Evolutionary conservation across 176 grass and related monocot genomes (phyloP).

Genomic region (Microstegium vimineum): DNA sequence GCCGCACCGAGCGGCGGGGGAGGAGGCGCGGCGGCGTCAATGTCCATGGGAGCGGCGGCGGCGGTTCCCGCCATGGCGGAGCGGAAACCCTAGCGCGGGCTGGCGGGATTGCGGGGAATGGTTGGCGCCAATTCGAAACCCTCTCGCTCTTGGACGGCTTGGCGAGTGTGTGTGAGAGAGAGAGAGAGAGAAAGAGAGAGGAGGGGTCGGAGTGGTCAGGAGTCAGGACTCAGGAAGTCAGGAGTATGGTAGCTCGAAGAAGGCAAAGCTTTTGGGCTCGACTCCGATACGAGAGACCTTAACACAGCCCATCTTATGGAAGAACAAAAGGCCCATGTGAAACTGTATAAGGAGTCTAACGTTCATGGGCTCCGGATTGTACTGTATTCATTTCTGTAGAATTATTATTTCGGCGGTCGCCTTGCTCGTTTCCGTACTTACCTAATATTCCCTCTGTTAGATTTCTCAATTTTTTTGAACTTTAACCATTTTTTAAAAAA

Average conservation of each 20-base stretch:
- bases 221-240: too few relatives aligned
- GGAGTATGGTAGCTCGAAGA: not conserved
- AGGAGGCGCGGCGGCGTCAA: constrained; percentile 51
- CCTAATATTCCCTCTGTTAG: too few relatives aligned
- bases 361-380: not conserved
- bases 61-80: constrained; percentile 47
- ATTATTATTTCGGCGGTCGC: not conserved
- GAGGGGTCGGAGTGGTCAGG: not conserved
- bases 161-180: too few relatives aligned
- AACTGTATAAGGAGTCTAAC: too few relatives aligned
- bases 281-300: not conserved
- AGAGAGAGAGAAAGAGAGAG: too few relatives aligned
- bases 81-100: constrained; percentile 42
- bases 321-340: not conserved
- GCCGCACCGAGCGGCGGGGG: not conserved
- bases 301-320: not conserved
- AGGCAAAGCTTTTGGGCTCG: not conserved
- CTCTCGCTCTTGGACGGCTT: not conserved
- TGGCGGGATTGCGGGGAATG: constrained; percentile 1
- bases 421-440: not conserved
- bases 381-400: not conserved
- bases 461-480: too few relatives aligned
- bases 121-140: constrained; percentile 68
- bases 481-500: too few relatives aligned
- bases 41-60: constrained; percentile 71